Evolutionary conservation across 2,329 filamentous ascomycete species (phyloP).

Genomic region (Venturia carpophila): DNA sequence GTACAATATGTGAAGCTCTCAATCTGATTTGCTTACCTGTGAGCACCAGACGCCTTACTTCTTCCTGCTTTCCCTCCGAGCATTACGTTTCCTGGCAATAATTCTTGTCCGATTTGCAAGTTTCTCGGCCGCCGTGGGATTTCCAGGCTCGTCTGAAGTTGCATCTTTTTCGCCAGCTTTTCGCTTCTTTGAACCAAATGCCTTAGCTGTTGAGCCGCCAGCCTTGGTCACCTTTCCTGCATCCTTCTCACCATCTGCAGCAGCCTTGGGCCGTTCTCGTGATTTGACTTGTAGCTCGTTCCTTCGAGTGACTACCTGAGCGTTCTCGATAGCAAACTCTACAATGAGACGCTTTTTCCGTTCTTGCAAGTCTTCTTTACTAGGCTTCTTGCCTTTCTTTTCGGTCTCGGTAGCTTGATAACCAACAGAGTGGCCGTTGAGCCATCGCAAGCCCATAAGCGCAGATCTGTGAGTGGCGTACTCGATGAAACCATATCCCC

Average conservation of each 20-base stretch:
- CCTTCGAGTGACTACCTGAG: conserved; percentile 81
- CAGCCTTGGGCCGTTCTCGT: conserved; percentile 22
- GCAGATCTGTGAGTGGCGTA: conserved; percentile 91
- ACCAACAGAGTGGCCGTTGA: conserved; percentile 67
- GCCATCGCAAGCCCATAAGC: conserved; percentile 86
- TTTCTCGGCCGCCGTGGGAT: conserved; percentile 31
- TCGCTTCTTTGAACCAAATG: conserved; percentile 33
- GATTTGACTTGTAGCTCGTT: conserved; percentile 40
- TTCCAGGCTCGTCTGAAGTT: conserved; percentile 32
- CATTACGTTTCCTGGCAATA: conserved; percentile 75
- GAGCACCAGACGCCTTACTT: conserved; percentile 33
- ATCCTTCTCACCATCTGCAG: conserved; percentile 20
- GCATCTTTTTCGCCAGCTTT: neutral
- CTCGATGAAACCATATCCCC: conserved; percentile 96
- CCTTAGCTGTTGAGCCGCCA: conserved; percentile 32
- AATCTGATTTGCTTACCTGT: conserved; percentile 25
- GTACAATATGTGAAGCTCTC: neutral
- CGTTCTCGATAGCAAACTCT: conserved; percentile 97
- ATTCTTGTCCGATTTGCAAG: conserved; percentile 62
- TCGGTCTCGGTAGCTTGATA: conserved; percentile 43
- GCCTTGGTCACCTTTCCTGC: conserved; percentile 38
- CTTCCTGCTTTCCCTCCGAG: conserved; percentile 52
- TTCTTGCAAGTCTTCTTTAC: conserved; percentile 46
- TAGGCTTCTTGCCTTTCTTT: conserved; percentile 32
- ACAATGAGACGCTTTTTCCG: conserved; percentile 86